phyloP scores from a whole-genome alignment of 306 rosid species.

The Potentilla sterilis region DNA sequence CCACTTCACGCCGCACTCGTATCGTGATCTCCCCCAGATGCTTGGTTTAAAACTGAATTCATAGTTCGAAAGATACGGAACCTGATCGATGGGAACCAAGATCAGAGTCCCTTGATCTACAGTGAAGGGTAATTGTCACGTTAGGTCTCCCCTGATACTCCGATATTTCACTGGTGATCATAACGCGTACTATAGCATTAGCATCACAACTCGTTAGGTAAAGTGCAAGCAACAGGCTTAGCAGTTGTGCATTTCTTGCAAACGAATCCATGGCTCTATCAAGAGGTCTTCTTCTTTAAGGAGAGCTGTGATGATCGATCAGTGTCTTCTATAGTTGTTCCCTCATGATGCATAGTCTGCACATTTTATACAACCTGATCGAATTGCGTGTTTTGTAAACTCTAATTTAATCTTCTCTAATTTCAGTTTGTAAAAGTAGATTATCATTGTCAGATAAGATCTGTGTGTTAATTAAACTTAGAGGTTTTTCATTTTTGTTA shows the following conservation, averaged over 20 bases:
- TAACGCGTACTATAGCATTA: background rate
- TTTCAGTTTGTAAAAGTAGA: background rate
- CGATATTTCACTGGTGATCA: conserved; percentile 1
- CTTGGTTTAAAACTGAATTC: background rate
- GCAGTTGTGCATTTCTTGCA: background rate
- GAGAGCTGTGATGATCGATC: background rate
- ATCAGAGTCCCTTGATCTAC: conserved; percentile 7
- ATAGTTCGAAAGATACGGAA: background rate
- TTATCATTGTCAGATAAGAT: background rate
- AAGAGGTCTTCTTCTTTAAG: background rate
- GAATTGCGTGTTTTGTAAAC: background rate
- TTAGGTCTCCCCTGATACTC: background rate
- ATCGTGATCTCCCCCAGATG: background rate
- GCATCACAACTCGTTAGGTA: background rate
- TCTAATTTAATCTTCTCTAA: background rate
- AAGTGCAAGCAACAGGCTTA: background rate
- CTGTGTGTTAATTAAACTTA: background rate
- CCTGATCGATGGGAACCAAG: background rate
- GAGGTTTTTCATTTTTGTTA: background rate
- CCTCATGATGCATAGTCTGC: background rate
- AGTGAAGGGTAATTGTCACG: background rate
- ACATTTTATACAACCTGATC: background rate
- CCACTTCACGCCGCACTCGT: conserved; percentile 1
- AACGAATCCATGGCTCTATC: background rate
- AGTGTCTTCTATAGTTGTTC: background rate